Evolutionary conservation across 768 basidiomycete genomes (phyloP).

Genomic region (Mycena rebaudengoi): DNA sequence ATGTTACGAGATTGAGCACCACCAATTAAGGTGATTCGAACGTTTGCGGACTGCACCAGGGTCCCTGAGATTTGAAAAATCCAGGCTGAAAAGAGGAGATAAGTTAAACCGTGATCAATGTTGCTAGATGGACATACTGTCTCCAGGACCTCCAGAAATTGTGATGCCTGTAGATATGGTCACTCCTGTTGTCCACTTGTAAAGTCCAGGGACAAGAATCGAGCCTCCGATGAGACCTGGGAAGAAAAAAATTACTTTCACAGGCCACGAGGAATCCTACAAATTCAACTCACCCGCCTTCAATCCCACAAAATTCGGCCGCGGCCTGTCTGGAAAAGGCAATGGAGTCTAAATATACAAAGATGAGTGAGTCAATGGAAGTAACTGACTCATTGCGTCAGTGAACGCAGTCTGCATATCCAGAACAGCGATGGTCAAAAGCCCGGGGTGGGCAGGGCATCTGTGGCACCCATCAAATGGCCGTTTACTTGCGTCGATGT

Average conservation of each 20-base stretch:
- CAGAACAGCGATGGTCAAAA: neutral
- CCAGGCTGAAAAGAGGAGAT: neutral
- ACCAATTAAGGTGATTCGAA: neutral
- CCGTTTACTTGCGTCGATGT: neutral
- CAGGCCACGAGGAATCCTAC: no score
- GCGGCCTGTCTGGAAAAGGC: neutral
- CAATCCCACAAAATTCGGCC: neutral
- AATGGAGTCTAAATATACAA: no score
- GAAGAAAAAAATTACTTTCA: neutral
- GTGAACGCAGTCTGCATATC: neutral
- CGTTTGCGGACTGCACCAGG: neutral
- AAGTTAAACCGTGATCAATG: neutral
- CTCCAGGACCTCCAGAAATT: neutral
- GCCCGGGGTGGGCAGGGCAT: neutral
- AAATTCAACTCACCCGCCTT: neutral
- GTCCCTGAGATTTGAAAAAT: neutral
- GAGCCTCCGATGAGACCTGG: neutral
- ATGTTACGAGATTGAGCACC: neutral
- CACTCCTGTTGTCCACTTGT: neutral
- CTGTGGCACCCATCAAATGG: neutral
- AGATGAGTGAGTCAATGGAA: neutral
- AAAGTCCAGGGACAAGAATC: neutral
- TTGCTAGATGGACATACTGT: neutral
- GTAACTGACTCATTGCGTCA: neutral
- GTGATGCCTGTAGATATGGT: neutral